These are phyloP conservation scores for Conringia planisiliqua DNA, from an alignment of 345 rosid species.

Conservation along the genomic window DNA sequence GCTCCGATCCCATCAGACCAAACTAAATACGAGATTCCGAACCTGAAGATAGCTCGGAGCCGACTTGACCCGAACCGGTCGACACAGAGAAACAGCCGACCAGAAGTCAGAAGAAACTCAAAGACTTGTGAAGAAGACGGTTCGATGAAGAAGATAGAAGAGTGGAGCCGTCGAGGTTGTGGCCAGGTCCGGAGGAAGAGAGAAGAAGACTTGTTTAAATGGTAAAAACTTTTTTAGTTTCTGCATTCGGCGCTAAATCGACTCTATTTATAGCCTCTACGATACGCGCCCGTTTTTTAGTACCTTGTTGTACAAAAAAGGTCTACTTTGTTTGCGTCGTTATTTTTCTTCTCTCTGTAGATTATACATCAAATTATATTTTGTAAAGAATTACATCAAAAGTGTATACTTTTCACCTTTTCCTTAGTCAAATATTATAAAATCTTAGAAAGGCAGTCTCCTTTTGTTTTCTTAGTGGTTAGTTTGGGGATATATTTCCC, in stretches of 20 bases:
- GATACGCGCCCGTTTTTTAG: not conserved
- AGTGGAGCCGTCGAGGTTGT: conserved; percentile 32
- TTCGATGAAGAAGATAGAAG: conserved; percentile 7
- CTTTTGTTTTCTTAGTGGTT: not conserved
- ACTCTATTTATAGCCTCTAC: not conserved
- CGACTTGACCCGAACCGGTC: conserved; percentile 18
- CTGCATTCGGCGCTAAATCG: conserved; percentile 27
- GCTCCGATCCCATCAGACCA: conserved; percentile 42
- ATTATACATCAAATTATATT: not conserved
- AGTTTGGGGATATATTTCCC: not conserved
- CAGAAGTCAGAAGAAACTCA: not conserved
- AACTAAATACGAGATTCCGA: conserved; percentile 17
- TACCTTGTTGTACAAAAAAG: not conserved
- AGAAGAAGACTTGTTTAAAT: not conserved
- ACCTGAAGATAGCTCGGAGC: not conserved
- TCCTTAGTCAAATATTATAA: not conserved
- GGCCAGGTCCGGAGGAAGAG: conserved; percentile 10
- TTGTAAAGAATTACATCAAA: not conserved
- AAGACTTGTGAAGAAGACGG: not conserved
- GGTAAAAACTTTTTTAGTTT: not conserved
- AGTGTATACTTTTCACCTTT: not conserved
- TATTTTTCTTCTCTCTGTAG: not conserved
- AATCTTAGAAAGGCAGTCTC: not conserved
- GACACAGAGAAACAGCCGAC: not conserved
- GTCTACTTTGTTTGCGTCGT: not conserved